Base-by-base conservation (phyloP, 257 asterid species). In the Solanum bulbocastanum region DNA sequence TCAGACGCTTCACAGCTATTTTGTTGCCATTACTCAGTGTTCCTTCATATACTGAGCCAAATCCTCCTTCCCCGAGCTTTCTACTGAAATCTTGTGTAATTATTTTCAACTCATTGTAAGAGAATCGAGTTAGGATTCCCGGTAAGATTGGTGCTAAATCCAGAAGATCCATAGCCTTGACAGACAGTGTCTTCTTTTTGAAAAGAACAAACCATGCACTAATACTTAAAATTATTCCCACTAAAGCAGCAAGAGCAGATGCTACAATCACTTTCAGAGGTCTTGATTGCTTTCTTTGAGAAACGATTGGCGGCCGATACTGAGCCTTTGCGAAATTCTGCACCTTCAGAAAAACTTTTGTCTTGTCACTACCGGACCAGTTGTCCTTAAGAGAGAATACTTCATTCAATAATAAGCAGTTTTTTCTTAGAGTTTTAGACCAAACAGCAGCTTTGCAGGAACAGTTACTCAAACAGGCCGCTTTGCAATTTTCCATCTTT, bases 1-100 rank as follows among this genome's bases (percentile, higher is more conserved):
- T 25, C 3, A 90, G 87, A 27, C 42, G 27, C 71, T 85, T 89
- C 52, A 87, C 91, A 25, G 90, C 90, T 44, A 87, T 87, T 44
- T 69, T 86, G 10, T 37, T 86, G 10, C 87, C 91, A 87, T 88
- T 56, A 4, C 73, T 32, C 3, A 85, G 83, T 6, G 15, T 20
- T 36, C 91, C 91, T 49, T 81, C 88, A 60, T 79, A 88, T 46
- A 88, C 90, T 23, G 85, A 52, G 8, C 91, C 90, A 62, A 83
- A 90, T 32, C 89, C 90, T 78, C 91, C 90, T 66, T 83, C 90
- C 25, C 91, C 89, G 11, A 90, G 84, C 81, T 87, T 87, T 39
- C 65, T 46, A 1, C 75, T 35, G 68, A 89, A 89, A 15, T 87
- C 82, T 40, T 79, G 40, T 1, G 90, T 89, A 25, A 69, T 36